Evolutionary conservation across 2,329 filamentous ascomycete species (phyloP), one percentile per base, ranked within the genome.

Genomic region (Fusarium anthophilum): DNA sequence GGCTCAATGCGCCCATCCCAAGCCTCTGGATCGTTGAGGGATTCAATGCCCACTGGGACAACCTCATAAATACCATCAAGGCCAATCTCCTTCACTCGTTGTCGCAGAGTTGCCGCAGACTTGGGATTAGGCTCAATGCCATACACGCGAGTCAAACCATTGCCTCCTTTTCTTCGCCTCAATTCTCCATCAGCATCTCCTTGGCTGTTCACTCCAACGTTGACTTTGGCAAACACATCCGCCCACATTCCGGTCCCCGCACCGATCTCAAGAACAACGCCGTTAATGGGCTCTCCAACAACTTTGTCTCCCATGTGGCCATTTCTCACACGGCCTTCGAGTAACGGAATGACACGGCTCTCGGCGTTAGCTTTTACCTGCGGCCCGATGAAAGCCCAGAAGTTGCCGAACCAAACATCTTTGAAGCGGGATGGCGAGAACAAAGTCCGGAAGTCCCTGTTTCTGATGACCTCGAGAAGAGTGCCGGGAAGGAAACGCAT

Each of bases 121-220:
- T 83, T 85, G 0, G 79, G 62, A 78, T 92, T 92, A 7, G 91
- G 91, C 81, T 93, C 91, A 9, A 93, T 86, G 62, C 91, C 91
- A 75, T 89, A 91, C 48, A 93, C 83, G 38, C 84, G 85, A 38
- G 81, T 84, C 62, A 89, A 73, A n/a, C 66, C 74, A 15, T 62
- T 63, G 22, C 55, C 63, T 22, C 62, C 60, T 18, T 75, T 72
- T 41, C 72, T 62, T 53, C 68, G 61, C 38, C 64, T 66, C 38
- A 74, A 22, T 20, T 82, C 70, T 80, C 64, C 71, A 43, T 56
- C 51, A 26, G 45, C 26, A 44, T 43, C 35, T 24, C 28, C 65
- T 37, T 63, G 56, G n/a, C 28, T 30, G 26, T 56, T 67, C 44
- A 58, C 45, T 30, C 70, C 63, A 32, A 66, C 70, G 43, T 69